Base-by-base conservation (phyloP, 2,329 filamentous ascomycete species). In the Microcera coccophila region DNA sequence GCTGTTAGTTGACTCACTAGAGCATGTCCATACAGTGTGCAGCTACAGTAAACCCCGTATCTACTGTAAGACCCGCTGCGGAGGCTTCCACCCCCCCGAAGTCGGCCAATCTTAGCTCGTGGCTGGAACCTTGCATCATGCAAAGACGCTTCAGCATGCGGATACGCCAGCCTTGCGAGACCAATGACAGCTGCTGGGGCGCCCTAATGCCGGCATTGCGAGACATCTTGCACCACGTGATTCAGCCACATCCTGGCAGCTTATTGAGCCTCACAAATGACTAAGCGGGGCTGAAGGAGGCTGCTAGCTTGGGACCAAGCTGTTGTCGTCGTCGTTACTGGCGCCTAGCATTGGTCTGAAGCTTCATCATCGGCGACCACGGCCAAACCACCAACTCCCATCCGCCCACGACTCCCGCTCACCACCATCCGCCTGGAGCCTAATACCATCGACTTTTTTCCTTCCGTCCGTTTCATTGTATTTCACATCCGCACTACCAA, bases 261-360 rank as follows among this genome's bases (percentile, higher is more conserved):
- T 10, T 15, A 16, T 29, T 20, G 17, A 34, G 10, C 9, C 8
- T 31, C 17, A 15, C n/a, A 4, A 37, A 49, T 58, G 55, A 58
- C 55, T 59, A 59, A 59, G 52, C 17, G 15, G 5, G n/a, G n/a
- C 26, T 17, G 36, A 39, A 36, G 44, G 43, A 45, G 45, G 47
- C 47, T 52, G 45, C 37, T 45, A 32, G 50, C 39, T 50, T 55
- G 52, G 57, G 53, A 55, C 54, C 41, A 47, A 46, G 29, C 15
- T 48, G 54, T 50, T 48, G 54, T 50, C 55, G 55, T 58, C 55
- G 55, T 58, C 54, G 54, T 57, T 57, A 44, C 48, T 58, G 55
- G 48, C 55, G 55, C 55, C 55, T 58, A 47, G 54, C 47, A 55
- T 57, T 53, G 50, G 50, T 47, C 46, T 19, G 37, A 55, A 34